Percentiles rank a stretch among this genome's conserved stretches.
Conservation (phyloP, 495 filamentous ascomycete species). For the Extremus antarcticus region DNA sequence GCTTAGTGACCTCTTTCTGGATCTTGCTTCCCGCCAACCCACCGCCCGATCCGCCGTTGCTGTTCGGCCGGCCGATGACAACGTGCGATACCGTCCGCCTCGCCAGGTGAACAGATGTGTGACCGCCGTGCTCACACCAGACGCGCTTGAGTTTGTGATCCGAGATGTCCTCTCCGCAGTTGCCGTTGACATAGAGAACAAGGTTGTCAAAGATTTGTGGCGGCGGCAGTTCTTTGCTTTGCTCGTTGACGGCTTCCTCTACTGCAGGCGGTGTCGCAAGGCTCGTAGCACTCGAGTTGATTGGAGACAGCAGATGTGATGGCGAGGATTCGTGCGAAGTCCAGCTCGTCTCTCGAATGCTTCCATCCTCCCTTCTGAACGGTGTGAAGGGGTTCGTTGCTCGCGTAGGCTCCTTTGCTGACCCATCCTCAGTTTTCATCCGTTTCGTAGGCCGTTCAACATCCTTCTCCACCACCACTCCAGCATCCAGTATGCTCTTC, state of each 20-base stretch:
- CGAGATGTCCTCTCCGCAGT: slow-evolving; percentile 66
- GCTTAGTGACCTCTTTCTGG: slow-evolving; percentile 63
- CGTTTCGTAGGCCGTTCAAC: slow-evolving; percentile 20
- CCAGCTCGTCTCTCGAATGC: slow-evolving; percentile 17
- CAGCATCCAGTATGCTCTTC: slow-evolving; percentile 25
- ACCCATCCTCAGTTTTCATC: slow-evolving; percentile 25
- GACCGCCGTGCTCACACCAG: slow-evolving; percentile 61
- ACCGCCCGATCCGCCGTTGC: slow-evolving; percentile 50
- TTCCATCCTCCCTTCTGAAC: slow-evolving; percentile 12
- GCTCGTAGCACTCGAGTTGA: not conserved
- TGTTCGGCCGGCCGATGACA: slow-evolving; percentile 54
- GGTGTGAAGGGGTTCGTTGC: slow-evolving; percentile 12
- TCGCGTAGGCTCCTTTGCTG: not conserved
- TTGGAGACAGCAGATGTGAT: slow-evolving; percentile 12
- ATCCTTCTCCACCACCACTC: slow-evolving; percentile 27
- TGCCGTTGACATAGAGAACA: slow-evolving; percentile 79
- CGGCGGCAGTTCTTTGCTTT: not conserved
- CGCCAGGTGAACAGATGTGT: slow-evolving; percentile 53
- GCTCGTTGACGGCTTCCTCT: not conserved
- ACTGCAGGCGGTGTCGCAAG: no score
- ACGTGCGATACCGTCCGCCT: slow-evolving; percentile 75
- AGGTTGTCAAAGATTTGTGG: slow-evolving; percentile 52
- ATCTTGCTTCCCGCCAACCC: slow-evolving; percentile 72
- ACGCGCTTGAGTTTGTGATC: slow-evolving; percentile 80
- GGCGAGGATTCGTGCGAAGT: slow-evolving; percentile 13